A percentile compares a stretch with the other conserved stretches of the same genome.
Conservation (phyloP, 345 rosid species). For the Eutrema yunnanense region DNA sequence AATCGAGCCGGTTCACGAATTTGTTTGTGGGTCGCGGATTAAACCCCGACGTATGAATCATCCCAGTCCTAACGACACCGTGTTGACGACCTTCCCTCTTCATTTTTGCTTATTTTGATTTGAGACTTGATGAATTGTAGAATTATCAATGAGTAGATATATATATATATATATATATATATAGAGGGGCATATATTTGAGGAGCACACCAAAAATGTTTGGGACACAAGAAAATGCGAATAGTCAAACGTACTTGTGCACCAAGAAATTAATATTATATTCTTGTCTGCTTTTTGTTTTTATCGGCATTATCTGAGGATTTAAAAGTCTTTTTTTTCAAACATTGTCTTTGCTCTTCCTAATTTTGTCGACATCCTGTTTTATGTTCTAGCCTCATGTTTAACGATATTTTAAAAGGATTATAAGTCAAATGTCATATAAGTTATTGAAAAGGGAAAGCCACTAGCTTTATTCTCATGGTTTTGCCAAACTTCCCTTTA, state of each 20-base stretch:
- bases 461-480: neutral
- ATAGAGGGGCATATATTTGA: neutral
- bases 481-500: too few species aligned
- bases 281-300: neutral
- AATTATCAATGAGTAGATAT: neutral
- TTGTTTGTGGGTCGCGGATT: neutral
- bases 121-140: conserved; percentile 1
- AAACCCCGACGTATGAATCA: neutral
- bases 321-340: neutral
- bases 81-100: conserved; percentile 22
- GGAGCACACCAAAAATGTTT: neutral
- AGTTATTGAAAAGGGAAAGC: neutral
- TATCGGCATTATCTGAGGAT: neutral
- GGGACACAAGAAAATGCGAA: conserved; percentile 4
- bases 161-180: neutral
- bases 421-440: neutral
- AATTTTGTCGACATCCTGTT: neutral
- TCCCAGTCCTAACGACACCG: neutral
- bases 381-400: too few species aligned
- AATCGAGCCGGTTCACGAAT: neutral
- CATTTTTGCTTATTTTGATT: conserved; percentile 1
- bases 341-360: neutral
- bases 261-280: neutral
- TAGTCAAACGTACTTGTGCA: conserved; percentile 16
- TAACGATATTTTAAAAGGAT: neutral